Evolutionary conservation across 805 yeast genomes (phyloP).

Genomic region (Cyberlindnera mississippiensis): DNA sequence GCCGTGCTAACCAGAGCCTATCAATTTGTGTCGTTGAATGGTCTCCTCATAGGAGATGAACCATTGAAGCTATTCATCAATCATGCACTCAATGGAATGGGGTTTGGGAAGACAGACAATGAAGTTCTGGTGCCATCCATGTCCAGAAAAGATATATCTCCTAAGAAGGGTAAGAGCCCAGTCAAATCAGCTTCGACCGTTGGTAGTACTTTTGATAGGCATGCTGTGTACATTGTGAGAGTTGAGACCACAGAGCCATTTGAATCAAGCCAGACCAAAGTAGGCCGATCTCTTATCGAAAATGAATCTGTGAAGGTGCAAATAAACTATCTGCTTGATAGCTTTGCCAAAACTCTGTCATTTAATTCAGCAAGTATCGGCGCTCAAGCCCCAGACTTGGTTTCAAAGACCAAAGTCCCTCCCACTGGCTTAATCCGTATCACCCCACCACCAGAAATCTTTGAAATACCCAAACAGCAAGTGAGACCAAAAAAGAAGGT

Average conservation of each 20-base stretch:
- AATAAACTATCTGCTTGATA: not conserved
- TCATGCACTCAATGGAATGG: slow-evolving; percentile 24
- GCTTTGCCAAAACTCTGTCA: not conserved
- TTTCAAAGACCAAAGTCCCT: too few species aligned
- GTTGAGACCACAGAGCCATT: slow-evolving; percentile 30
- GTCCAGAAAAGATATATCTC: slow-evolving; percentile 17
- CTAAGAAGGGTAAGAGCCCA: slow-evolving; percentile 22
- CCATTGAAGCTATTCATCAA: slow-evolving; percentile 24
- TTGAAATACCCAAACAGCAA: not conserved
- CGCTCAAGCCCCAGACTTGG: too few species aligned
- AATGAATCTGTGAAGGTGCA: slow-evolving; percentile 13
- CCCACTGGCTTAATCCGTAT: too few species aligned
- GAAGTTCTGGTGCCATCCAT: slow-evolving; percentile 18
- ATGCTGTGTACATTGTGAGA: slow-evolving; percentile 38
- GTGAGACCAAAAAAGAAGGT: too few species aligned
- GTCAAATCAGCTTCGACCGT: slow-evolving; percentile 25
- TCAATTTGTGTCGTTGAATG: slow-evolving; percentile 47
- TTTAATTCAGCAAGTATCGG: too few species aligned
- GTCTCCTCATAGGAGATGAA: slow-evolving; percentile 23
- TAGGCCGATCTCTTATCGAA: slow-evolving; percentile 29
- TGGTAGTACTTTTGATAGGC: slow-evolving; percentile 32
- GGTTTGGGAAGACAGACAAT: slow-evolving; percentile 17
- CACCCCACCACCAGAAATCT: not conserved
- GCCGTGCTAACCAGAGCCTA: slow-evolving; percentile 34
- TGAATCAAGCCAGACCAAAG: slow-evolving; percentile 20